Evolutionary conservation across 2,329 filamentous ascomycete species (phyloP), one percentile per base, ranked within the genome.

Genomic region (Boeremia exigua): DNA sequence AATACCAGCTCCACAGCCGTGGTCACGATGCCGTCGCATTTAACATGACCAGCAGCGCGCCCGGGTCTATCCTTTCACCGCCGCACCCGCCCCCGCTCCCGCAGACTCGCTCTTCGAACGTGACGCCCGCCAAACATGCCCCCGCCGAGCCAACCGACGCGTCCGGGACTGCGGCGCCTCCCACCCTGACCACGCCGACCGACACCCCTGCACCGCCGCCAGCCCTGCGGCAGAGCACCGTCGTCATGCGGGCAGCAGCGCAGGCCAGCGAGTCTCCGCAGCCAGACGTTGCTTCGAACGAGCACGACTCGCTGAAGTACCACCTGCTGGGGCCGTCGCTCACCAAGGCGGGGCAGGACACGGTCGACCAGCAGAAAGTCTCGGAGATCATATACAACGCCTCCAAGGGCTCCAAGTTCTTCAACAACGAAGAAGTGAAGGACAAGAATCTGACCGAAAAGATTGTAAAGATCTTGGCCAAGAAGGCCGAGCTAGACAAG

Each of bases 341-440:
- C 48, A 94, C 92, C 19, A 99, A 99, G 75, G 91, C 93, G 28
- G 95, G 95, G 1, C 93, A 98, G 73, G 92, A 96, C 69, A 82
- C 86, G 14, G 94, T 98, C n/a, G 92, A 99, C 68, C 95, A 98
- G 78, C 84, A 84, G 61, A 96, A 95, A 80, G 92, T 99, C 45
- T 96, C 93, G 2, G 93, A 98, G 67, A 88, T 98, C 65, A 99
- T 99, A 57, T 98, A 97, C 78, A 92, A 96, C 74, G 92, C 93
- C 10, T 97, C 92, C 14, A 97, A 96, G 73, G 95, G 95, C 43
- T 96, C 92, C 63, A 97, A 96, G 74, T 99, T 89, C 79, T 99
- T 98, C 82, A 91, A 89, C 65, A 91, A 93, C 56, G 95, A 99
- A 75, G 89, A 96, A 72, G 83, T 79, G 53, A 89, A 88, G 66